Evolutionary conservation across 352 stramenopile genomes (phyloP).

Genomic region (Globisporangium paddicum): DNA sequence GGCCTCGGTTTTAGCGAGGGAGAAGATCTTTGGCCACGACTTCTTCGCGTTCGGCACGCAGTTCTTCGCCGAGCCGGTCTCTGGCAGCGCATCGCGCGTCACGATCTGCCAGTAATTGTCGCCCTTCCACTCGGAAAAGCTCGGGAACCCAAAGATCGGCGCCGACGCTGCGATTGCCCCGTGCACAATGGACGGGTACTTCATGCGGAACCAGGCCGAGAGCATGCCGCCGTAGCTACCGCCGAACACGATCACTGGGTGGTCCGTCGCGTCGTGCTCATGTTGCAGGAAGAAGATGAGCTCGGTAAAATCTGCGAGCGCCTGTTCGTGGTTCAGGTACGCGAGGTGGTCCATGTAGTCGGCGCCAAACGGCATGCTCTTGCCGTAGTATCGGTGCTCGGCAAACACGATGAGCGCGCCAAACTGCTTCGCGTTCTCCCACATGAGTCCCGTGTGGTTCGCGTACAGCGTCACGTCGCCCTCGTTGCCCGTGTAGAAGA

Average conservation of each 20-base stretch:
- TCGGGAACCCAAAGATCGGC: slow-evolving; percentile 89
- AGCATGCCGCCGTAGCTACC: slow-evolving; percentile 97
- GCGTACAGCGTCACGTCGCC: slow-evolving; percentile 92
- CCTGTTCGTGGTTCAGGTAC: slow-evolving; percentile 90
- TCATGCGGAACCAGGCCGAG: slow-evolving; percentile 92
- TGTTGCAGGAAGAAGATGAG: slow-evolving; percentile 86
- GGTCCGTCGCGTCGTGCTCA: slow-evolving; percentile 58
- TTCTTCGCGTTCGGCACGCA: slow-evolving; percentile 84
- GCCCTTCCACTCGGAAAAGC: slow-evolving; percentile 52
- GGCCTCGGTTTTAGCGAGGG: slow-evolving; percentile 48
- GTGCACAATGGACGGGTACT: slow-evolving; percentile 90
- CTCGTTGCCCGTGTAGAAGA: slow-evolving; percentile 95
- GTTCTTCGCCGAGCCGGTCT: slow-evolving; percentile 58
- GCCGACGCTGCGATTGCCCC: slow-evolving; percentile 93
- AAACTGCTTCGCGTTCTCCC: slow-evolving; percentile 88
- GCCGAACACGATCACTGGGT: slow-evolving; percentile 93
- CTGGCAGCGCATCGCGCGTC: slow-evolving; percentile 63
- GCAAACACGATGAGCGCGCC: slow-evolving; percentile 92
- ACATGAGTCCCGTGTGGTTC: slow-evolving; percentile 94
- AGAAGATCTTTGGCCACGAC: slow-evolving; percentile 76
- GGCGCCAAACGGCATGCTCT: slow-evolving; percentile 74
- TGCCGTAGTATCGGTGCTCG: slow-evolving; percentile 96
- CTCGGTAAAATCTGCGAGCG: slow-evolving; percentile 90
- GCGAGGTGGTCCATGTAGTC: slow-evolving; percentile 69
- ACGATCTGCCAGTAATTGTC: slow-evolving; percentile 85